Conservation (phyloP, 345 rosid species). For the Euphorbia lathyris region DNA sequence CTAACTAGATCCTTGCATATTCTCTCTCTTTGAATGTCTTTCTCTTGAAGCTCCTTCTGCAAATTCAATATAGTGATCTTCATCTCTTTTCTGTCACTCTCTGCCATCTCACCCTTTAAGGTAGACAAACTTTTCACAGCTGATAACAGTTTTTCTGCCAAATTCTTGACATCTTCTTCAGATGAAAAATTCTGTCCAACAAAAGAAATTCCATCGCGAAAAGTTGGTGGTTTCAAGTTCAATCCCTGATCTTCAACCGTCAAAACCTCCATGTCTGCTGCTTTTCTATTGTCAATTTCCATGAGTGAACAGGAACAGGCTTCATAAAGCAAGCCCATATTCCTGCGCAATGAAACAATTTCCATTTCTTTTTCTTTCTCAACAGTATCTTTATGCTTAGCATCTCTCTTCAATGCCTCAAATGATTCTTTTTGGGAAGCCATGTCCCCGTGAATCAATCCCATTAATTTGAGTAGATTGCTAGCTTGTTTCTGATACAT, state of each 20-base stretch:
- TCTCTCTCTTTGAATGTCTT: constrained; percentile 73
- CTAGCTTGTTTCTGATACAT: constrained; percentile 49
- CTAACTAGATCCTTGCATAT: constrained; percentile 74
- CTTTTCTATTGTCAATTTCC: constrained; percentile 65
- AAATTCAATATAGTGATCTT: constrained; percentile 56
- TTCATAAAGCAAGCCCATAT: constrained; percentile 57
- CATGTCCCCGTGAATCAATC: constrained; percentile 35
- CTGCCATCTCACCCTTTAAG: constrained; percentile 45
- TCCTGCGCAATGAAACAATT: constrained; percentile 44
- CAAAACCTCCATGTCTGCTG: constrained; percentile 37
- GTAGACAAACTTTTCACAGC: constrained; percentile 46
- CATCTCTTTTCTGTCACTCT: constrained; percentile 62
- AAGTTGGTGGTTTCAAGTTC: constrained; percentile 28
- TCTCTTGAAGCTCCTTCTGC: constrained; percentile 92
- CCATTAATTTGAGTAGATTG: constrained; percentile 39
- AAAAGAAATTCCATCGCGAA: constrained; percentile 21
- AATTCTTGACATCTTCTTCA: constrained; percentile 51
- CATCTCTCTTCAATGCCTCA: constrained; percentile 45
- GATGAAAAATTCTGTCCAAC: constrained; percentile 33
- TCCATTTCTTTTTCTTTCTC: constrained; percentile 54
- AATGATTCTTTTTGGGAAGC: constrained; percentile 34
- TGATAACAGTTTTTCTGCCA: constrained; percentile 50
- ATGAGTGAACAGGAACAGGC: constrained; percentile 52
- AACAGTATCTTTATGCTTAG: constrained; percentile 35
- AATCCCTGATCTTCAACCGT: constrained; percentile 23